Conservation (phyloP, 352 stramenopile species). For the Blastocystis sp. region DNA sequence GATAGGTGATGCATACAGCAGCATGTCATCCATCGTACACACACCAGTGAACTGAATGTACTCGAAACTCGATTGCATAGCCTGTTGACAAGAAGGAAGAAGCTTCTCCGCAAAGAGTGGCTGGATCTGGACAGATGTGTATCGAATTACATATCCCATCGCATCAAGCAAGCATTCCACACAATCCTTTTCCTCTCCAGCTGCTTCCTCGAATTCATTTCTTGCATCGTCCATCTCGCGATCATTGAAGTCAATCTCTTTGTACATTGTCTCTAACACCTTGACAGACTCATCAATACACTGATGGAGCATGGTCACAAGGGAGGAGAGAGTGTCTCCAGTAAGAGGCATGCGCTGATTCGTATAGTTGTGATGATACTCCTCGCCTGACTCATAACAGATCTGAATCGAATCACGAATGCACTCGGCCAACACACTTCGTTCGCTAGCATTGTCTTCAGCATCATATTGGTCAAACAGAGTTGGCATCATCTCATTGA, state of each 20-base stretch:
- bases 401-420: conserved; percentile 6
- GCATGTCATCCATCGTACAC: conserved; percentile 18
- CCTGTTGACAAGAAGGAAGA: neutral
- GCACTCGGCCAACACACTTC: neutral
- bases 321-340: neutral
- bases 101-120: neutral
- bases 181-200: conserved; percentile 31
- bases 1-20: neutral
- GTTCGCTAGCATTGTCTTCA: conserved; percentile 15
- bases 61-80: conserved; percentile 18
- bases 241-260: conserved; percentile 24
- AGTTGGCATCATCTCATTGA: conserved; percentile 23
- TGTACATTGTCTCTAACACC: conserved; percentile 12
- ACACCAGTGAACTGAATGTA: conserved; percentile 29
- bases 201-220: conserved; percentile 37
- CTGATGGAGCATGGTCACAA: conserved; percentile 2
- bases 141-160: conserved; percentile 6
- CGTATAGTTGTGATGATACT: neutral
- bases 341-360: conserved; percentile 13
- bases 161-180: conserved; percentile 26
- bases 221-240: conserved; percentile 26
- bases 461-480: conserved; percentile 14
- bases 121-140: neutral
- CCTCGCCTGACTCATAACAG: conserved; percentile 5
- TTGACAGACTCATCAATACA: conserved; percentile 8